phyloP scores from a whole-genome alignment of 331 rosid genomes.

The Rosa hybrid region DNA sequence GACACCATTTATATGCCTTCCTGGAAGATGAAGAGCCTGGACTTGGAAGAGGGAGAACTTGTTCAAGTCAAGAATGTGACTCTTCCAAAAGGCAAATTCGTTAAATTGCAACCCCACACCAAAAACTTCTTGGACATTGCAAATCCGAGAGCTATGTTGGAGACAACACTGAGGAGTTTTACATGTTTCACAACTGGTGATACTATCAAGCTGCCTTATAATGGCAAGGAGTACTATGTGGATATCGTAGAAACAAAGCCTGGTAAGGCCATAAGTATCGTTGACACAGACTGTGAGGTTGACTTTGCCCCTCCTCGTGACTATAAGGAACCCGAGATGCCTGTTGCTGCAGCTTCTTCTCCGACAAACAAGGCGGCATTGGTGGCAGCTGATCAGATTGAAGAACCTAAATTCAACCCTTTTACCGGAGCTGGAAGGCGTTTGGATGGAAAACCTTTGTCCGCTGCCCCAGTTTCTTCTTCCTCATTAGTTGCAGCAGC shows the following conservation, averaged over 20 bases:
- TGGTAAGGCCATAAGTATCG: not conserved
- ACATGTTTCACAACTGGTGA: slow-evolving; percentile 27
- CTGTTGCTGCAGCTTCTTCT: not conserved
- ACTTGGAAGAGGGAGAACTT: not conserved
- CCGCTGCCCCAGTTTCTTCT: not conserved
- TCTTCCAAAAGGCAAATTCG: slow-evolving; percentile 13
- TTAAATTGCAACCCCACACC: slow-evolving; percentile 23
- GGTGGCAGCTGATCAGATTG: not conserved
- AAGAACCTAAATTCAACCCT: not conserved
- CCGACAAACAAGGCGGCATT: not conserved
- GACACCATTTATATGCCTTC: not conserved
- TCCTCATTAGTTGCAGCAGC: not conserved
- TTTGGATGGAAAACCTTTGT: not conserved
- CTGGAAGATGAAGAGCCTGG: slow-evolving; percentile 23
- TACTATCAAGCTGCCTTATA: not conserved
- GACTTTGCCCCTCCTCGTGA: not conserved
- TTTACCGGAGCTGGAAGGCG: not conserved
- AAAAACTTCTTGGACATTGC: slow-evolving; percentile 3
- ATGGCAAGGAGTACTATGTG: not conserved
- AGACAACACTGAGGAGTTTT: slow-evolving; percentile 1
- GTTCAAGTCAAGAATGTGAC: not conserved
- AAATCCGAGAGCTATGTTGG: slow-evolving; percentile 15
- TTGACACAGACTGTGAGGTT: slow-evolving; percentile 1
- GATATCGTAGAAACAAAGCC: slow-evolving; percentile 18
- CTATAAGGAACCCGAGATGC: not conserved